These are phyloP conservation scores for Penicillium sp. DNA, from an alignment of 2,329 filamentous ascomycete species.

Conservation along the genomic window DNA sequence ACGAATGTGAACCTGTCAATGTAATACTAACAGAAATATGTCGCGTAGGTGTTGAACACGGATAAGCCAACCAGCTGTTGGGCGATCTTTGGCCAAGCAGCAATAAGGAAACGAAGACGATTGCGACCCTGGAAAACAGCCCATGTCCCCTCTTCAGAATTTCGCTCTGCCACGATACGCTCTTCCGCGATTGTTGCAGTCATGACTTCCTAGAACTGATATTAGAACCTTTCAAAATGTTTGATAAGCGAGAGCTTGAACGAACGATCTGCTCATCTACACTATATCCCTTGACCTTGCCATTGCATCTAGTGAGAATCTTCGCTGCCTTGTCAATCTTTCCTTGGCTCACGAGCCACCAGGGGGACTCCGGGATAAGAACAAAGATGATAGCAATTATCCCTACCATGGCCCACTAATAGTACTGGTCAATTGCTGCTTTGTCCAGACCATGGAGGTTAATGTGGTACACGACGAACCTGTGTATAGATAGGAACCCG, in stretches of 20 bases:
- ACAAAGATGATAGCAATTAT: conserved; percentile 46
- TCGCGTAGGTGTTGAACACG: conserved; percentile 46
- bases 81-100: conserved; percentile 46
- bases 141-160: conserved; percentile 34
- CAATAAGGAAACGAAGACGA: conserved; percentile 42
- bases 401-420: conserved; percentile 52
- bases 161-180: conserved; percentile 33
- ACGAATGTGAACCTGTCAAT: background rate
- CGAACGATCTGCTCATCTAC: conserved; percentile 39
- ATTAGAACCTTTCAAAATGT: background rate
- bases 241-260: background rate
- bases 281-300: conserved; percentile 36
- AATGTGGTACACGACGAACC: conserved; percentile 23
- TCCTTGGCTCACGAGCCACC: conserved; percentile 43
- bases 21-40: conserved; percentile 42
- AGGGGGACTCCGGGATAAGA: conserved; percentile 42
- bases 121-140: conserved; percentile 46
- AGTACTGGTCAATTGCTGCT: background rate
- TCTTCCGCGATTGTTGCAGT: conserved; percentile 40
- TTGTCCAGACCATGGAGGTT: background rate
- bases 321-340: conserved; percentile 37
- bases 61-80: conserved; percentile 47
- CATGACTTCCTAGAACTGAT: conserved; percentile 36
- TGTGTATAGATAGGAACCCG: conserved; percentile 50
- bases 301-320: conserved; percentile 33